Base-by-base conservation (phyloP, 1,139 yeast species). In the Keqinozyma sinolaborantium region DNA sequence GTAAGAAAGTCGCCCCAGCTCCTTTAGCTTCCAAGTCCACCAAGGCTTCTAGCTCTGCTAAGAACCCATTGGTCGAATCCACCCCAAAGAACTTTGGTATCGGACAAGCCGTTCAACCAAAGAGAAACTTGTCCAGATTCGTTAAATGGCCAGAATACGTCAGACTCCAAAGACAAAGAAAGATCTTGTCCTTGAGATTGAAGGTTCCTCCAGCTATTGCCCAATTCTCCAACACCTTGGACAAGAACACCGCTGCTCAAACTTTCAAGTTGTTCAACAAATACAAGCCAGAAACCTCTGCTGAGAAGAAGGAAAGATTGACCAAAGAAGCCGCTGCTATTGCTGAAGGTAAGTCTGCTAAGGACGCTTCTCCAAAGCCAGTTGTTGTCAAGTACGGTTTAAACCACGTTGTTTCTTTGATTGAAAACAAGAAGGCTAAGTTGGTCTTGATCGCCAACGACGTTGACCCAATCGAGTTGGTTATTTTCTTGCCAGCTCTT, bases 201-300 rank as follows among this genome's bases (percentile, higher is more conserved):
- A 90, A 90, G 83, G 97, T 90, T 61, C 98, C 98, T 51, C 98
- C 98, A 60, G 84, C 97, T 50, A 82, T 90, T 64, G 78, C 97
- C 51, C 97, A 92, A 76, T 92, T 90, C 81, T 86, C 86, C 63
- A 74, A 83, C 71, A 83, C 92, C 57, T 79, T 92, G 69, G 97
- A 90, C 82, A 90, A 90, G 83, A 90, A 90, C 85, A 83, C 97
- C 53, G 97, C 97, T 60, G 76, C 96, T 54, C 95, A 86, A 75
- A 78, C 95, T 53, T 84, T 90, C 80, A 88, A 90, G 78, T 83
- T 90, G 60, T 81, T 90, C 75, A 87, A 87, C 94, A 90, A 88
- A 77, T 90, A 90, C 86, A 83, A 95, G 76, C 97, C 97, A 64
- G 97, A 90, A 78, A 85, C 96, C 52, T 60, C 81, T 64, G 84